Evolutionary conservation across 202 grass and related monocot species (phyloP), one percentile per base, ranked within the genome.

Genomic region (Musa balbisiana): DNA sequence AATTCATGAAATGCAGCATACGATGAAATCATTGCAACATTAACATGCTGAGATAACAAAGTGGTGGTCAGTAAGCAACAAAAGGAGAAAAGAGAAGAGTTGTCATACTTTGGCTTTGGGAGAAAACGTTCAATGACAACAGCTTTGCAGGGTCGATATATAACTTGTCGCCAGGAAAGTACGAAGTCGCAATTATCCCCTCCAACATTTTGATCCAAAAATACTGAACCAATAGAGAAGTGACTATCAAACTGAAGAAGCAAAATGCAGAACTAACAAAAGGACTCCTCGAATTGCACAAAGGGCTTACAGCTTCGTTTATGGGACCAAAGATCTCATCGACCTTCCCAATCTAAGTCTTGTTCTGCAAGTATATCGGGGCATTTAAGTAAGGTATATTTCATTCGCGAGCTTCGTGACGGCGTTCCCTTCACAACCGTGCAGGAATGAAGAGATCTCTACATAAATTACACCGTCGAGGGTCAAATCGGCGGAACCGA

Each of bases 371-470:
- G 76, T 90, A 95, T 73, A 95, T 99, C 13, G 91, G 87, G 51
- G 91, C 89, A 69, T 99, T 99, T 78, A 99, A 95, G 78, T 95
- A 99, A n/a, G 96, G 91, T 73, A 99, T 88, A 83, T 99, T 99
- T 99, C 85, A 79, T 95, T 95, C n/a, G 96, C 95, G 33, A 99
- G 86, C 85, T 95, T 95, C 53, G 95, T 90, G 70, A 95, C 89
- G 20, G 89, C 96, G 26, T 94, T 88, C 8, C 89, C 89, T 82
- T 99, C 91, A 51, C 91, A 99, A 10, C 85, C 83, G 81, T 99
- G 96, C 73, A 99, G 26, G 79, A 99, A 99, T 33, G 87, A 80
- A 76, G 96, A 84, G 29, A 99, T 83, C 91, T 95, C 89, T 99
- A 74, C 60, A 58, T 6, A 54, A 76, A 71, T 43, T 43, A 43